Evolutionary conservation across 2,329 filamentous ascomycete species (phyloP), one percentile per base, ranked within the genome.

Genomic region (Pseudogymnoascus sp.): DNA sequence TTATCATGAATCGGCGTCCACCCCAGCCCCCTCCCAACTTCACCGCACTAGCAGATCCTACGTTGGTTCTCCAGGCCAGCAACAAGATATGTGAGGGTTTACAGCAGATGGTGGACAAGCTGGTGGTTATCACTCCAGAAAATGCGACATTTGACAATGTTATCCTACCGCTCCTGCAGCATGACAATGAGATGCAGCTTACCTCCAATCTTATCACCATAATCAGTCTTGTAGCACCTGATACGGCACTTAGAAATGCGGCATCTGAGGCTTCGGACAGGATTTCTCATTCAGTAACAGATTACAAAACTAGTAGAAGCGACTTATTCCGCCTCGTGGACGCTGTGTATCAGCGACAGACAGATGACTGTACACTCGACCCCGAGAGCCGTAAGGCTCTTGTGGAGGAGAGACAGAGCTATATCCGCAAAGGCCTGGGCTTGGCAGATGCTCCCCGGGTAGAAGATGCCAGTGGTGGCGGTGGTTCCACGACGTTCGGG

Each of bases 171-270:
- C 41, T 47, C 16, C 63, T 78, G n/a, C 71, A 80, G 47, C 75
- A 79, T 65, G 77, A 80, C 59, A 77, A 81, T 68, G 77, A 77
- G 16, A 78, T 78, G 58, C 73, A 77, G 47, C 65, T 80, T 58
- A 69, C 80, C 79, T 74, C 76, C 1, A 78, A 78, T 63, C 78
- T 80, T 67, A 78, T 78, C n/a, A 74, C 77, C 2, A 79, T 78
- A 69, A 73, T 74, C n/a, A 75, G 80, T 47, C 79, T 81, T 4
- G 14, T 50, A 14, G 14, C 43, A 30, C 43, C 43, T 30, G 14
- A 50, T 16, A 50, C 43, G 2, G 22, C 43, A 16, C 43, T 50
- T 4, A 30, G 43, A 50, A 50, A 50, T 50, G 22, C 43, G 2
- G 43, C 43, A 7, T 14, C 43, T 14, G 25, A 50, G n/a, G 43